A percentile compares a stretch with the other conserved stretches of the same genome.
Evolutionary conservation across 129 eudicot species (phyloP).

Genomic region (Solidago caesia): DNA sequence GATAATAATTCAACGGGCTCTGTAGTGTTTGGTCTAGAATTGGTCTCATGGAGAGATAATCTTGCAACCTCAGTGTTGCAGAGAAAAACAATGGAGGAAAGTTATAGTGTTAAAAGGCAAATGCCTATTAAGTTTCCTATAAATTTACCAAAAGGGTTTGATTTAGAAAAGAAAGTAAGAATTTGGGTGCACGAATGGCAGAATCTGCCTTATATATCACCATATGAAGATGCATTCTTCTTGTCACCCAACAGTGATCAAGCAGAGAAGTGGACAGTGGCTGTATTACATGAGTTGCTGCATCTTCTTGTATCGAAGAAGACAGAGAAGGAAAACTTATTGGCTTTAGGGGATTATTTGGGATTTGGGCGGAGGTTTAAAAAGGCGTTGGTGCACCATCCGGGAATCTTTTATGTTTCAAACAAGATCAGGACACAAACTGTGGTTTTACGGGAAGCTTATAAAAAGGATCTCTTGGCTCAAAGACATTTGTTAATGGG

Average conservation of each 20-base stretch:
- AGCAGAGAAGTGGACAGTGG: conserved; percentile 86
- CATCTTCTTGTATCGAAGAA: conserved; percentile 68
- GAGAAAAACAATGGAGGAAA: conserved; percentile 30
- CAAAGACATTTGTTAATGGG: conserved; percentile 72
- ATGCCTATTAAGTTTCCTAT: conserved; percentile 48
- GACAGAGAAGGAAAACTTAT: conserved; percentile 60
- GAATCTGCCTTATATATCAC: conserved; percentile 79
- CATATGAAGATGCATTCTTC: conserved; percentile 89
- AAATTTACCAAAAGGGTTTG: conserved; percentile 75
- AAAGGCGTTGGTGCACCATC: conserved; percentile 82
- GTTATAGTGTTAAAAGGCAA: conserved; percentile 23
- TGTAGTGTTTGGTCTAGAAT: conserved; percentile 60
- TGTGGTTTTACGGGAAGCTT: conserved; percentile 81
- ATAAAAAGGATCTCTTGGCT: conserved; percentile 52
- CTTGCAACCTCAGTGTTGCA: conserved; percentile 56
- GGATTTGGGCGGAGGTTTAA: conserved; percentile 76
- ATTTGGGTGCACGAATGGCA: conserved; percentile 81
- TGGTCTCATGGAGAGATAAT: conserved; percentile 65
- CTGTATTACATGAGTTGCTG: conserved; percentile 76
- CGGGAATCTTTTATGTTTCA: conserved; percentile 83
- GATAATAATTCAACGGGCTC: conserved; percentile 36
- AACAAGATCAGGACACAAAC: conserved; percentile 93
- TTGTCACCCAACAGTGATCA: conserved; percentile 73
- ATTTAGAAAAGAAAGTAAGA: conserved; percentile 72
- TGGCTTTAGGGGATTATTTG: conserved; percentile 64